These are phyloP conservation scores for Flagelloscypha sp. DNA, from an alignment of 768 basidiomycete genomes.

Conservation along the genomic window DNA sequence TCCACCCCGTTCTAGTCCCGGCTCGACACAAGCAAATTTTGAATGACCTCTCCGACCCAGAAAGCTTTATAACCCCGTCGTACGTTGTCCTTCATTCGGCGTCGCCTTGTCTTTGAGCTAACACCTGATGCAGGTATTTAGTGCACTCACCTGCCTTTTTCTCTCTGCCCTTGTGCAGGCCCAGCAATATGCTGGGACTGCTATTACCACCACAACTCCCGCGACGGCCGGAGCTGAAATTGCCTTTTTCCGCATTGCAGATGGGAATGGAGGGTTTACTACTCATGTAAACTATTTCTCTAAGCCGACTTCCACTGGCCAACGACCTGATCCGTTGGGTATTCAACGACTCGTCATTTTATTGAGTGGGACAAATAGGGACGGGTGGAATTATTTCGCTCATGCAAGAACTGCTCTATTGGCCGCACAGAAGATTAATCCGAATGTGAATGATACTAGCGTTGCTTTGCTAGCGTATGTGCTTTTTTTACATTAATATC, in stretches of 20 bases:
- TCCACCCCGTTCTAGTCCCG: too few relatives aligned
- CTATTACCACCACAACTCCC: constrained; percentile 1
- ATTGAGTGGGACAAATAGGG: constrained; percentile 1
- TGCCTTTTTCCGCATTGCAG: not conserved
- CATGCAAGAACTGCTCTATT: not conserved
- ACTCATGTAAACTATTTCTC: constrained; percentile 4
- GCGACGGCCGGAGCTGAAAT: constrained; percentile 1
- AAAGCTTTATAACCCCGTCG: too few relatives aligned
- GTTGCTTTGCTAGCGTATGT: not conserved
- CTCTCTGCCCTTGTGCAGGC: too few relatives aligned
- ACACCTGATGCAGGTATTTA: too few relatives aligned
- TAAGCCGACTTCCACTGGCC: not conserved
- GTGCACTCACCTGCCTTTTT: too few relatives aligned
- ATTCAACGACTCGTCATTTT: constrained; percentile 4
- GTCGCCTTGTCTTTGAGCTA: too few relatives aligned
- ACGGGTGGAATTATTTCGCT: constrained; percentile 1
- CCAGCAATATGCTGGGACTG: constrained; percentile 2
- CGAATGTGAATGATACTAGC: not conserved
- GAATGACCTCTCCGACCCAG: too few relatives aligned
- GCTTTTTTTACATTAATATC: too few relatives aligned
- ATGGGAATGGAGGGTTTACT: not conserved
- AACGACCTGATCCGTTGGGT: not conserved
- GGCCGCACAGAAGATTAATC: too few relatives aligned
- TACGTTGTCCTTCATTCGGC: too few relatives aligned
- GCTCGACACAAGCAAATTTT: too few relatives aligned